Percentiles rank a stretch among this genome's conserved stretches.
phyloP scores from a whole-genome alignment of 1,139 yeast genomes.

The Geotrichum armillariae region DNA sequence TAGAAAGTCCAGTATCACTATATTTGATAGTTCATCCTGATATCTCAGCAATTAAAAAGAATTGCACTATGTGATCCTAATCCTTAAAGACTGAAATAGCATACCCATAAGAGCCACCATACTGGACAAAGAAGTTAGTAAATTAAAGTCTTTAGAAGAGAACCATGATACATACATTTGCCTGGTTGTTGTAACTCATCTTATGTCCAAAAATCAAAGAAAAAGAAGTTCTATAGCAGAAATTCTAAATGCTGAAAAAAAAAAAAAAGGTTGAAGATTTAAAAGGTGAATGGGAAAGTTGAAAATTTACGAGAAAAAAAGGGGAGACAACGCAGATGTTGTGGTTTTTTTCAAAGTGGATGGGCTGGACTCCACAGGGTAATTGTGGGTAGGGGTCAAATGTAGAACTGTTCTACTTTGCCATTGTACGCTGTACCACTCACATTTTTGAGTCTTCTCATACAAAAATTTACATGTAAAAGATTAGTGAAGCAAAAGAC shows the following conservation, averaged over 20 bases:
- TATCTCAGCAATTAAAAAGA: neutral
- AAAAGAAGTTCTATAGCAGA: neutral
- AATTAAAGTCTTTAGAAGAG: neutral
- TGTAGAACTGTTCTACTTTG: too few species aligned
- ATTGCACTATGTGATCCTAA: neutral
- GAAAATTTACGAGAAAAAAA: too few species aligned
- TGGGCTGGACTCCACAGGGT: too few species aligned
- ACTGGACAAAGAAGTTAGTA: neutral
- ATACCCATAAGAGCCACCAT: neutral
- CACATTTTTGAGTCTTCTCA: too few species aligned
- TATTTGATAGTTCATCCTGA: too few species aligned
- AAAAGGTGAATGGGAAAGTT: neutral
- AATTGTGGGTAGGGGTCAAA: too few species aligned
- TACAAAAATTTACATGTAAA: too few species aligned
- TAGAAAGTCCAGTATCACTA: neutral
- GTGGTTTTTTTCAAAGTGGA: too few species aligned
- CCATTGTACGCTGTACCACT: too few species aligned
- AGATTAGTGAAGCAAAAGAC: too few species aligned
- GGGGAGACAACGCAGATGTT: too few species aligned
- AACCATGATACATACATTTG: slow-evolving; percentile 2
- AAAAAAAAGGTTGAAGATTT: neutral
- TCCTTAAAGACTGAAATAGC: neutral
- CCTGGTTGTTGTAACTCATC: slow-evolving; percentile 14
- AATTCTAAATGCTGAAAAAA: neutral
- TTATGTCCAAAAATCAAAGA: neutral